These are phyloP conservation scores for Komagataea norvegica DNA, from an alignment of 1,139 yeast species.

Conservation along the genomic window DNA sequence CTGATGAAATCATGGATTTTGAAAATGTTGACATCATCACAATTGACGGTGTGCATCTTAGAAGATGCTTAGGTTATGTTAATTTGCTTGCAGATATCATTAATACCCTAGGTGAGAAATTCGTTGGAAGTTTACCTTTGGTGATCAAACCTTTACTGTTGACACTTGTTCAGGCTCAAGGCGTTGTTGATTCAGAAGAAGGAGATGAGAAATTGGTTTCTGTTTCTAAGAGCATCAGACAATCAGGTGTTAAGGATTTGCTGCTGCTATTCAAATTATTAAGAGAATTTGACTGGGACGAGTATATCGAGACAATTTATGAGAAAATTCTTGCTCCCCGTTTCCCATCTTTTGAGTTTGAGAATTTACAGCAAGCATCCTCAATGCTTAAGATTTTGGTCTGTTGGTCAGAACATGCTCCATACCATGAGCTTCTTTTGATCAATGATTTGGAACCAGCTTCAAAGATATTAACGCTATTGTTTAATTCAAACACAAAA, in stretches of 20 bases:
- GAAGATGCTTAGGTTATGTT: constrained; percentile 66
- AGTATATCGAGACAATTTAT: constrained; percentile 49
- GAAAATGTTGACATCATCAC: constrained; percentile 22
- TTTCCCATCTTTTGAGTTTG: constrained; percentile 60
- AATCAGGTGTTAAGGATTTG: constrained; percentile 55
- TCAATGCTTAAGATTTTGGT: constrained; percentile 66
- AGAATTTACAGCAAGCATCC: constrained; percentile 80
- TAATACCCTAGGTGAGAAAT: constrained; percentile 57
- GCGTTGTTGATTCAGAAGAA: constrained; percentile 32
- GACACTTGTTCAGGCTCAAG: constrained; percentile 55
- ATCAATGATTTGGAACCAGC: constrained; percentile 54
- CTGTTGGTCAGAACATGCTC: constrained; percentile 52
- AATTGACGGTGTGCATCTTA: constrained; percentile 31
- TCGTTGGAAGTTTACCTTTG: constrained; percentile 35
- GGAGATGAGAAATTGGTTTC: constrained; percentile 34
- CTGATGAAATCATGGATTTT: constrained; percentile 25
- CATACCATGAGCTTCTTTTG: constrained; percentile 49
- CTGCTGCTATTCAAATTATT: constrained; percentile 44
- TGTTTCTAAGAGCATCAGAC: constrained; percentile 52
- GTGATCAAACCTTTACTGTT: constrained; percentile 28
- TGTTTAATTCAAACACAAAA: constrained; percentile 55
- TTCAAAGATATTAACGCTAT: constrained; percentile 49
- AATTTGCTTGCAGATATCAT: constrained; percentile 63
- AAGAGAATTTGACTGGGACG: constrained; percentile 55
- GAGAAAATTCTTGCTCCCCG: constrained; percentile 58